A percentile compares a stretch with the other conserved stretches of the same genome.
Conservation (phyloP, 148 eudicot genomes). For the Arbutus unedo region DNA sequence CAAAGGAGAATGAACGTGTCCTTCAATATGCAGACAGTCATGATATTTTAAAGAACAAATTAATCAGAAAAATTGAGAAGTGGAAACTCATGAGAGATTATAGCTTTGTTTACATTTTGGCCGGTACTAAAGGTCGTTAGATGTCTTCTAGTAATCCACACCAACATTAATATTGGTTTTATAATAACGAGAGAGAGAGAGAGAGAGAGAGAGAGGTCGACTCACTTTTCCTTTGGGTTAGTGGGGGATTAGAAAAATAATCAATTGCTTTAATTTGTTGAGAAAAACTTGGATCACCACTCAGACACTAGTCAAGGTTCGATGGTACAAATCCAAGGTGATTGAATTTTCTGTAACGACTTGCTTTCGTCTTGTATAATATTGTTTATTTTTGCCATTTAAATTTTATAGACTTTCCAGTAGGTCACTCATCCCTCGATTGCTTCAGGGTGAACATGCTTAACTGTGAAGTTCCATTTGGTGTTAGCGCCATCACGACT, state of each 20-base stretch:
- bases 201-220: background rate
- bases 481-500: too few species aligned
- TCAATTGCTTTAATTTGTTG: background rate
- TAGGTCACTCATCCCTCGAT: too few species aligned
- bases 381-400: too few species aligned
- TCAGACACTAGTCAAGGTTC: too few species aligned
- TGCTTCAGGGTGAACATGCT: too few species aligned
- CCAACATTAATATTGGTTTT: background rate
- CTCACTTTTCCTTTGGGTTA: conserved; percentile 3
- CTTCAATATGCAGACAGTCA: background rate
- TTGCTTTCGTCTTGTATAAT: too few species aligned
- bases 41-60: background rate
- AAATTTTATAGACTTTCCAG: too few species aligned
- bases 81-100: background rate
- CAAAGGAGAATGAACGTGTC: conserved; percentile 1
- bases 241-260: background rate
- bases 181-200: background rate
- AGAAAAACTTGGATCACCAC: background rate
- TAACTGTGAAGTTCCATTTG: too few species aligned
- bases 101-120: conserved; percentile 3
- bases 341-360: too few species aligned
- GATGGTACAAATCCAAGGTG: too few species aligned
- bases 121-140: background rate
- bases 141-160: conserved; percentile 7
- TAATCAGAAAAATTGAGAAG: background rate